Evolutionary conservation across 306 rosid species (phyloP).

Genomic region (Cucumis melo): DNA sequence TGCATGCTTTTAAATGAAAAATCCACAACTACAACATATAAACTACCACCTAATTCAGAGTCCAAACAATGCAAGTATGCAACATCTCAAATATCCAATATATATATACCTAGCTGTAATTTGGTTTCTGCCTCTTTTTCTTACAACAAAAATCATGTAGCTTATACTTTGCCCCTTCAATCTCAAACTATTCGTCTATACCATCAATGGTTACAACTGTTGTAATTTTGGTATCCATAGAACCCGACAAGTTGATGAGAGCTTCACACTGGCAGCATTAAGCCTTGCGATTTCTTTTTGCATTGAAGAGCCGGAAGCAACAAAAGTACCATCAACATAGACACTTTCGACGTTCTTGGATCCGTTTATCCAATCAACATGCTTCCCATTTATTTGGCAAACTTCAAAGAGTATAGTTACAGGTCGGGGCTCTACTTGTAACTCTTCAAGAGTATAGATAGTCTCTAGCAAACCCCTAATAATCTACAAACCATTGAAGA

Average conservation of each 20-base stretch:
- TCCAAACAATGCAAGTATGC: background rate
- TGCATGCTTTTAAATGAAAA: background rate
- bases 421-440: slow-evolving; percentile 50
- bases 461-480: slow-evolving; percentile 59
- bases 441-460: slow-evolving; percentile 32
- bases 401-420: slow-evolving; percentile 43
- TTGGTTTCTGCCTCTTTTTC: slow-evolving; percentile 54
- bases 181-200: slow-evolving; percentile 22
- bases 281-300: slow-evolving; percentile 51
- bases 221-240: background rate
- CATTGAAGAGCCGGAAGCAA: slow-evolving; percentile 46
- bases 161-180: slow-evolving; percentile 43
- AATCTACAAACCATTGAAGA: slow-evolving; percentile 17
- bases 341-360: slow-evolving; percentile 25
- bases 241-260: slow-evolving; percentile 19
- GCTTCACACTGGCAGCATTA: slow-evolving; percentile 61
- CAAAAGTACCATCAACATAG: slow-evolving; percentile 36
- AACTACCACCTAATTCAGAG: background rate
- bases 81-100: background rate
- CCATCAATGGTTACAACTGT: background rate
- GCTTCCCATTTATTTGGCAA: slow-evolving; percentile 58
- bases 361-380: slow-evolving; percentile 27
- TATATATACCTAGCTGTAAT: slow-evolving; percentile 30
- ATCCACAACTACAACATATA: background rate
- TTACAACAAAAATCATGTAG: slow-evolving; percentile 33